Evolutionary conservation across 2,329 filamentous ascomycete species (phyloP).

Genomic region (Clonostachys solani): DNA sequence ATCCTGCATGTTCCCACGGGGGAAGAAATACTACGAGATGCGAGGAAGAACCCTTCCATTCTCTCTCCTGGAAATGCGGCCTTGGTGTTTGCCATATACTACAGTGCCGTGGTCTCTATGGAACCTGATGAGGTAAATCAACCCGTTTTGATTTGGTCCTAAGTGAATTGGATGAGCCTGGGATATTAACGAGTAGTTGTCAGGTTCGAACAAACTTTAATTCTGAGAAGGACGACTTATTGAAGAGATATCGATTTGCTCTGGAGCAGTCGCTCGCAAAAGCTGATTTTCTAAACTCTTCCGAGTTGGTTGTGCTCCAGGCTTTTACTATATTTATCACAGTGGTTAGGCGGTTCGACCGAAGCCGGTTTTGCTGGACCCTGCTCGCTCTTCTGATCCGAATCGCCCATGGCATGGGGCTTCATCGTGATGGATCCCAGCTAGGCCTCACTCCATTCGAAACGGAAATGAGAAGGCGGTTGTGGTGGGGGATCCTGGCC

Average conservation of each 20-base stretch:
- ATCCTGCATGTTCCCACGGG: constrained; percentile 67
- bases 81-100: constrained; percentile 61
- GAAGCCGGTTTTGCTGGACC: constrained; percentile 54
- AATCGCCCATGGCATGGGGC: constrained; percentile 54
- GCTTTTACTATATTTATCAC: constrained; percentile 53
- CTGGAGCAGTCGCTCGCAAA: constrained; percentile 53
- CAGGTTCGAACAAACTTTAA: constrained; percentile 33
- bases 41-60: constrained; percentile 53
- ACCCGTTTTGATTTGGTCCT: too few species aligned
- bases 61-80: constrained; percentile 55
- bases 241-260: constrained; percentile 44
- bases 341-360: constrained; percentile 39
- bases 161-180: not conserved
- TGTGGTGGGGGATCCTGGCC: constrained; percentile 58
- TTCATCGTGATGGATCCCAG: constrained; percentile 50
- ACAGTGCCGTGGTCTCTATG: constrained; percentile 52
- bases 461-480: constrained; percentile 52
- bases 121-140: constrained; percentile 51
- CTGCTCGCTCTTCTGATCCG: constrained; percentile 53
- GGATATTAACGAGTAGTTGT: not conserved
- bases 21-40: constrained; percentile 55
- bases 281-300: constrained; percentile 52
- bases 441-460: constrained; percentile 53
- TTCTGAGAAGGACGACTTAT: constrained; percentile 35
- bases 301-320: constrained; percentile 53